Evolutionary conservation across 441 rosid species (phyloP).

Genomic region (Gossypium gossypioides): DNA sequence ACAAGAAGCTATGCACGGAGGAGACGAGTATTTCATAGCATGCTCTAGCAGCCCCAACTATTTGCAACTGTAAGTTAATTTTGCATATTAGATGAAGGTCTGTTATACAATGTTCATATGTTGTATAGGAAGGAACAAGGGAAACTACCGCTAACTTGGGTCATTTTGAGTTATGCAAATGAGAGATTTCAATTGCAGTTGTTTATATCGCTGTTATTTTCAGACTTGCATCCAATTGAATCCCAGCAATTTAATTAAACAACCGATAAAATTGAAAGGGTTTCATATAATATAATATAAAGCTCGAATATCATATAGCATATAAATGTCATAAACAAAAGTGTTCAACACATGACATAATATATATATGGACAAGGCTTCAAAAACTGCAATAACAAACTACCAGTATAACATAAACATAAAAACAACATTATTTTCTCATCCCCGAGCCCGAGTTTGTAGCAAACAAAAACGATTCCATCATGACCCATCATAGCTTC

Average conservation of each 20-base stretch:
- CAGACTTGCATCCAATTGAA: neutral
- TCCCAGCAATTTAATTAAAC: neutral
- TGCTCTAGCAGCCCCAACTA: neutral
- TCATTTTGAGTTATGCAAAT: neutral
- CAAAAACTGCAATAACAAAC: neutral
- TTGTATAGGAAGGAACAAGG: neutral
- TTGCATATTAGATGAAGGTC: neutral
- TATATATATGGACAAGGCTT: neutral
- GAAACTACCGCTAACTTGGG: neutral
- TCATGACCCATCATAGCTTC: constrained; percentile 33
- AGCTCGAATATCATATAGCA: neutral
- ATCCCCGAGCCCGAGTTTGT: constrained; percentile 14
- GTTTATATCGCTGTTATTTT: neutral
- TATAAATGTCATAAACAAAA: neutral
- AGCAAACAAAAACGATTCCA: constrained; percentile 17
- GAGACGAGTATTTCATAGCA: constrained; percentile 20
- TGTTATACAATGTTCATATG: neutral
- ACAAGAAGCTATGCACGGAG: constrained; percentile 21
- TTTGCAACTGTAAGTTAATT: neutral
- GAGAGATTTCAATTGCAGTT: neutral
- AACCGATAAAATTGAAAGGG: neutral
- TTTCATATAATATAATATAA: no score
- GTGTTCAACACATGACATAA: neutral
- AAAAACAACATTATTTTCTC: constrained; percentile 12
- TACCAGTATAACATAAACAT: neutral